Conservation (phyloP, 345 rosid genomes). For the Melaleuca quinquenervia region DNA sequence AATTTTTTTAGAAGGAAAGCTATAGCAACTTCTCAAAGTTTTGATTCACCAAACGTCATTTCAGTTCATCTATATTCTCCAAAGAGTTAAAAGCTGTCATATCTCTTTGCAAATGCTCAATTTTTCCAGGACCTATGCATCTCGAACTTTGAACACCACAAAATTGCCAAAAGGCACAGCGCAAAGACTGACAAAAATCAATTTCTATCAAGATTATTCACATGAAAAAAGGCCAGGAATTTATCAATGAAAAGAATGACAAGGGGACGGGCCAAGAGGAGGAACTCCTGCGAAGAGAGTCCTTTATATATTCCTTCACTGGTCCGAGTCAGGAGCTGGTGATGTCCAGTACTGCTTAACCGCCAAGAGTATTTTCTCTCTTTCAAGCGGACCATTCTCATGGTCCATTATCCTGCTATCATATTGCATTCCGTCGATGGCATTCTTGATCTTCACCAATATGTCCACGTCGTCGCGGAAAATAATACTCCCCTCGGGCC, state of each 20-base stretch:
- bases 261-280: neutral
- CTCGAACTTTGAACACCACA: neutral
- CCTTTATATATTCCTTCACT: neutral
- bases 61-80: neutral
- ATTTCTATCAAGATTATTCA: neutral
- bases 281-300: neutral
- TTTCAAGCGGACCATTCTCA: slow-evolving; percentile 36
- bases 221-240: neutral
- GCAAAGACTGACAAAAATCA: neutral
- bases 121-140: neutral
- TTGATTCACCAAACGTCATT: neutral
- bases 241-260: neutral
- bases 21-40: neutral
- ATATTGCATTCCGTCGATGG: slow-evolving; percentile 25
- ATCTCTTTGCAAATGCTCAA: neutral
- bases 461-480: slow-evolving; percentile 33
- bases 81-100: neutral
- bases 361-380: slow-evolving; percentile 30
- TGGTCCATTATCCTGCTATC: slow-evolving; percentile 33
- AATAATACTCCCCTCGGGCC: slow-evolving; percentile 36
- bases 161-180: neutral
- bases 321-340: neutral
- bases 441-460: slow-evolving; percentile 19
- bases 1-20: no score
- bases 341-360: slow-evolving; percentile 36